Evolutionary conservation across 2,329 filamentous ascomycete species (phyloP), one percentile per base, ranked within the genome.

Genomic region (Fusarium neocosmosporiellum): DNA sequence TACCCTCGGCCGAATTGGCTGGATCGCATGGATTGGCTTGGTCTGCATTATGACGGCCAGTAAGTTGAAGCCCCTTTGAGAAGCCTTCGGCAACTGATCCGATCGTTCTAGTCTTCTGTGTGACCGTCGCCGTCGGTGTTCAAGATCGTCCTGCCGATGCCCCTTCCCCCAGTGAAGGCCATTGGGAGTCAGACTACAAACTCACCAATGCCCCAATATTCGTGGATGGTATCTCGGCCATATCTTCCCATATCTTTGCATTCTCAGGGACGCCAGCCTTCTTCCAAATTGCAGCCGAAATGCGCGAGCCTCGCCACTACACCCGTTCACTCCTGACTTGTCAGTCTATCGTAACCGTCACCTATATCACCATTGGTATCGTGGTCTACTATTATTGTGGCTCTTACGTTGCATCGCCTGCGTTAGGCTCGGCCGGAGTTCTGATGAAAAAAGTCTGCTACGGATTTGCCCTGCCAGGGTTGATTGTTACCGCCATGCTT

Each of bases 361-460:
- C 79, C 16, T 83, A 82, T 59, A 54, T 78, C 14, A 61, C 77
- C 7, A 78, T 84, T 3, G 74, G 75, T 8, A 69, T 79, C 5
- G 83, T 86, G 0, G 81, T 86, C 8, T 86, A 86, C 76, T 82
- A 81, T 62, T 86, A 77, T 70, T 85, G 83, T 69, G 85, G 85
- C 0, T 82, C 81, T 0, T 85, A 81, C 61, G 83, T 87, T 4
- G 81, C 84, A 0, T 85, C 83, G 0, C 85, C 85, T 0, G 83
- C 84, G 1, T 80, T 86, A 4, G 85, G 84, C 3, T 84, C 83
- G 33, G 84, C 84, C 0, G 84, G 84, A 2, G 11, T 41, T 0
- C 58, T 75, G 0, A 77, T 84, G 59, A 86, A 86, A 78, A 85
- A 83, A 67, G 76, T 86, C 13, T 80, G 77, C 58, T 86, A 86